Evolutionary conservation across 78 protist species (phyloP), one percentile per base, ranked within the genome.

Genomic region (Mantamonas sphyraenae): DNA sequence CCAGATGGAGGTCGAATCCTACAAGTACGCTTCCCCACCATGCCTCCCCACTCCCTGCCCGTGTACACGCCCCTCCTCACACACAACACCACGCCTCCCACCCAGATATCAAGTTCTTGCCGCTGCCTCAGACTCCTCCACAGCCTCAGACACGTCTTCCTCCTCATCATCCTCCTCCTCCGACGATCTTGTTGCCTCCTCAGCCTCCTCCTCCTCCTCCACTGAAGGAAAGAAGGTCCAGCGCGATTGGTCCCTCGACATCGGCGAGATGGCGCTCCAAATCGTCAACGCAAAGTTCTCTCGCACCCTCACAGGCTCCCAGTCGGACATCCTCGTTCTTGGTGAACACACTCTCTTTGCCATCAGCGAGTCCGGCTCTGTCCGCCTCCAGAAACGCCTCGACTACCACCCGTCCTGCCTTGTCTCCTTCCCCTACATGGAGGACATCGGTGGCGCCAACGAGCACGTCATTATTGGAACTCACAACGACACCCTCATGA

Each of bases 251-350:
- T 1, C 63, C 19, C 7, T 43, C 35, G 16, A 12, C 17, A 8
- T 76, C 9, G 81, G 81, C 67, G 83, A 71, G 73, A 9, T 26
- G 40, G 74, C 45, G 3, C 14, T 31, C 39, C 34, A 22, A 26
- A 40, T 78, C 17, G 22, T 0, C 12, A 1, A 34, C 3, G 76
- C 47, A 24, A 56, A 77, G 31, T 28, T 57, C 40, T 14, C 76
- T 0, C 0, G 24, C 24, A 0, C 9, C 10, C 42, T 38, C 20
- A 26, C 7, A 0, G 30, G 64, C 42, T 33, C 62, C n/a, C 64
- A 47, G 64, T 34, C 31, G 9, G 82, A 77, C 59, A 51, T 69
- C 22, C 34, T 77, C 37, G 59, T 69, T 5, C 17, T 58, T 9
- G 76, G 76, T 60, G 73, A 55, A 42, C 64, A 20, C 4, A n/a